Conservation (phyloP, 2,329 filamentous ascomycete species). For the Fusarium hainanense region DNA sequence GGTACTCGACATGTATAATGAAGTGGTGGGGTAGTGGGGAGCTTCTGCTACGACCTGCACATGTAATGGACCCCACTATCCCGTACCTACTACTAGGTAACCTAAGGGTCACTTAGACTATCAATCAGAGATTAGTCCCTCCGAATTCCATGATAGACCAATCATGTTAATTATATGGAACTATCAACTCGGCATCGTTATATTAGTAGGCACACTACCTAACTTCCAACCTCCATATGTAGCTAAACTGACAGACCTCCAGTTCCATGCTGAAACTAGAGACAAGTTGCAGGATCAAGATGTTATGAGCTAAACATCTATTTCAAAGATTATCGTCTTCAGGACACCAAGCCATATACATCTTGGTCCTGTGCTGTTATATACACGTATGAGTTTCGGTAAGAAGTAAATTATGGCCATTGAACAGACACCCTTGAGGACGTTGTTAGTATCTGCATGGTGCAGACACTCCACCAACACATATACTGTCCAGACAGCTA, state of each 20-base stretch:
- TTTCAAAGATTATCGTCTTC: neutral
- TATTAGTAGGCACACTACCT: neutral
- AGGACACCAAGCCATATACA: neutral
- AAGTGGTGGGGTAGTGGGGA: conserved; percentile 12
- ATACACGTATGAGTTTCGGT: neutral
- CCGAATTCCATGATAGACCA: neutral
- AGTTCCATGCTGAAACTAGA: neutral
- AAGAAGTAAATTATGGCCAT: neutral
- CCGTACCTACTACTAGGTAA: neutral
- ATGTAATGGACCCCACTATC: neutral
- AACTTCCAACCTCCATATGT: neutral
- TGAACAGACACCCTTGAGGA: neutral
- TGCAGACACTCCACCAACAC: neutral
- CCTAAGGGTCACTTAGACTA: neutral
- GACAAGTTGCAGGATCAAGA: neutral
- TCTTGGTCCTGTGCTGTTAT: neutral
- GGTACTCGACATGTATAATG: neutral
- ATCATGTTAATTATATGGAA: neutral
- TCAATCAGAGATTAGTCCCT: neutral
- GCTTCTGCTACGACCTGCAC: neutral
- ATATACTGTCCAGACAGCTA: neutral
- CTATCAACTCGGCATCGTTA: neutral
- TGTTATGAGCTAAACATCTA: neutral
- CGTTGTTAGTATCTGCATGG: neutral
- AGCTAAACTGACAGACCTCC: neutral